Conservation (phyloP, 192 early-diverging fungal species). For the Backusella tarrabulga region DNA sequence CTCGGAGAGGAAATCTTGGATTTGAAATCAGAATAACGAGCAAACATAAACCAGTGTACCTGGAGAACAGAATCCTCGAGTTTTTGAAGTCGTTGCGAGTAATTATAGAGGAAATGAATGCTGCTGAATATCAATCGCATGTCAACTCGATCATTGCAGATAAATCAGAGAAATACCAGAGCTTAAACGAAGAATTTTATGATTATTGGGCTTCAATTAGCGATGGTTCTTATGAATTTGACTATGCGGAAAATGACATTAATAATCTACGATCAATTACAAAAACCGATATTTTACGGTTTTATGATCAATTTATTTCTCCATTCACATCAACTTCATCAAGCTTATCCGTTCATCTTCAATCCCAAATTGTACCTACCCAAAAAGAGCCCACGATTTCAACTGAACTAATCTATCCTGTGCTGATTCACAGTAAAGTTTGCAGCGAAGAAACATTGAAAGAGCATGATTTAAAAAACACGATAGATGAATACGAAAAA, state of each 20-base stretch:
- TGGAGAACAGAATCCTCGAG: constrained; percentile 68
- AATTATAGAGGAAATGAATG: constrained; percentile 55
- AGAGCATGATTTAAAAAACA: background rate
- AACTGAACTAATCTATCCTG: background rate
- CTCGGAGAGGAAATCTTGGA: constrained; percentile 56
- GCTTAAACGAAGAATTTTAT: constrained; percentile 65
- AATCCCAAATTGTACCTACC: constrained; percentile 30
- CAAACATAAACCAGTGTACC: constrained; percentile 69
- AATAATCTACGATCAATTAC: constrained; percentile 39
- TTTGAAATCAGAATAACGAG: constrained; percentile 79
- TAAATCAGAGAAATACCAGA: constrained; percentile 73
- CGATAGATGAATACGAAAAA: background rate
- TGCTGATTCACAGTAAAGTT: background rate
- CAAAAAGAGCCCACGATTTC: background rate
- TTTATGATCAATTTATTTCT: constrained; percentile 55
- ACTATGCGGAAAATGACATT: constrained; percentile 20
- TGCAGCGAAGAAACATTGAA: background rate
- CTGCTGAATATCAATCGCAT: constrained; percentile 64
- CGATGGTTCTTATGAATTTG: constrained; percentile 59
- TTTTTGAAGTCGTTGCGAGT: constrained; percentile 53
- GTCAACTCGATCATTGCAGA: constrained; percentile 59
- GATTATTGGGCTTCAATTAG: constrained; percentile 68
- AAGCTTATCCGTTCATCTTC: constrained; percentile 44
- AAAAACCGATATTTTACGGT: constrained; percentile 47
- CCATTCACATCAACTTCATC: constrained; percentile 44